Percentiles rank a stretch among this genome's conserved stretches.
Evolutionary conservation across 441 rosid species (phyloP).

Genomic region (Rhodomyrtus psidioides): DNA sequence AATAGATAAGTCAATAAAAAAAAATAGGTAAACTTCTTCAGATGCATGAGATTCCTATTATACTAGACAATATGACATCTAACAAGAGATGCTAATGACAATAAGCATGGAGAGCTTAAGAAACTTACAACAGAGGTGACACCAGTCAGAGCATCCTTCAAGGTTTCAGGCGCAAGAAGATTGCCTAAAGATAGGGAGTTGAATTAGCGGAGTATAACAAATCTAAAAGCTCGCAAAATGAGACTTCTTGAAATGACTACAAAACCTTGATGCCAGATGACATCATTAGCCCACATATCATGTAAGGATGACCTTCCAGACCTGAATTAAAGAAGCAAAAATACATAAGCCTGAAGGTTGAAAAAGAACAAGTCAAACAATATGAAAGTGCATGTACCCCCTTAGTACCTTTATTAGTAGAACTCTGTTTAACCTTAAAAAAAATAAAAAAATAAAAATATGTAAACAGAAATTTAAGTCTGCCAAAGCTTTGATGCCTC

Average conservation of each 20-base stretch:
- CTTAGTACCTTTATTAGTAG: neutral
- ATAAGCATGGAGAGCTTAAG: neutral
- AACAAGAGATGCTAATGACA: neutral
- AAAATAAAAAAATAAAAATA: neutral
- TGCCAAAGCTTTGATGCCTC: neutral
- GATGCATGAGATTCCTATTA: neutral
- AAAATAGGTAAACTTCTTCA: neutral
- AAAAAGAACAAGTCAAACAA: neutral
- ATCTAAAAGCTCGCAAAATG: neutral
- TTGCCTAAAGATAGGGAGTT: conserved; percentile 39
- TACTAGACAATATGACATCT: neutral
- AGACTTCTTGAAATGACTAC: neutral
- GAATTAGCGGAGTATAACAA: conserved; percentile 1
- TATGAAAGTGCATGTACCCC: neutral
- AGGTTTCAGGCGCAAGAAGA: conserved; percentile 75
- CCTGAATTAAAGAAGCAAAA: conserved; percentile 28
- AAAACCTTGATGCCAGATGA: conserved; percentile 87
- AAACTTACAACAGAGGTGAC: conserved; percentile 79
- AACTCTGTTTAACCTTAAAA: neutral
- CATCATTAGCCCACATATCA: conserved; percentile 73
- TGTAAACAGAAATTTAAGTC: neutral
- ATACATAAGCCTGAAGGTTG: neutral
- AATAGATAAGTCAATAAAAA: neutral
- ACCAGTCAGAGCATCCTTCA: conserved; percentile 79
- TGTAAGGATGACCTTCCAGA: conserved; percentile 70